phyloP scores from a whole-genome alignment of 805 yeast species.

The Ogataea nitratoaversa region DNA sequence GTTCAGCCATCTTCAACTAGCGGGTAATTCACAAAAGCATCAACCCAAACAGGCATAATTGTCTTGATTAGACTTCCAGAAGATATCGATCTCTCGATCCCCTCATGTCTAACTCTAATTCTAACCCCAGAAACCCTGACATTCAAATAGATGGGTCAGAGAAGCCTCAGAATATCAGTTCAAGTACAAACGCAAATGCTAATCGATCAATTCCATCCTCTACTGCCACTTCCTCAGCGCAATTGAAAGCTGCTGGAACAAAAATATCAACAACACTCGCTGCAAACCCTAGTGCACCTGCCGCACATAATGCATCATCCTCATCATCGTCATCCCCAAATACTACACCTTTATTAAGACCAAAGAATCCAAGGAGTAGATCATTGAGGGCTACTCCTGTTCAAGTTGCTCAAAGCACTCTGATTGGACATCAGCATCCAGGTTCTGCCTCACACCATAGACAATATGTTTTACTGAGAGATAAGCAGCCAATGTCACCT shows the following conservation, averaged over 20 bases:
- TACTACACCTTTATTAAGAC: constrained; percentile 8
- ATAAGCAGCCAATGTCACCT: constrained; percentile 12
- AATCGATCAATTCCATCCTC: constrained; percentile 17
- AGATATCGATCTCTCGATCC: too few species aligned
- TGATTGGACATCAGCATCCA: constrained; percentile 13
- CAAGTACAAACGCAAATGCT: constrained; percentile 10
- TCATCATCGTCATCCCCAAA: neutral
- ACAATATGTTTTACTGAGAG: constrained; percentile 29
- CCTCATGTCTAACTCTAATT: neutral
- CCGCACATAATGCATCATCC: neutral
- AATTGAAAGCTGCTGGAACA: neutral
- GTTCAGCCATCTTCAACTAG: too few species aligned
- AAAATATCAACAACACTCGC: neutral
- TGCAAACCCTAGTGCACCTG: neutral
- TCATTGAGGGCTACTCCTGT: constrained; percentile 14
- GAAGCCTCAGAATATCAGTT: neutral
- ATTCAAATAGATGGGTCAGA: neutral
- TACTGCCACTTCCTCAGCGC: constrained; percentile 4
- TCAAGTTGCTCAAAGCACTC: constrained; percentile 19
- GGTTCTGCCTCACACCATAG: constrained; percentile 28
- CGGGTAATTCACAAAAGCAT: too few species aligned
- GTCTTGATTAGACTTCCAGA: too few species aligned
- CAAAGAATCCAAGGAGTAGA: constrained; percentile 9
- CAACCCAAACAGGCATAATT: too few species aligned
- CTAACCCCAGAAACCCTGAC: neutral